phyloP scores from a whole-genome alignment of 805 yeast genomes.

The Candida boleticola region DNA sequence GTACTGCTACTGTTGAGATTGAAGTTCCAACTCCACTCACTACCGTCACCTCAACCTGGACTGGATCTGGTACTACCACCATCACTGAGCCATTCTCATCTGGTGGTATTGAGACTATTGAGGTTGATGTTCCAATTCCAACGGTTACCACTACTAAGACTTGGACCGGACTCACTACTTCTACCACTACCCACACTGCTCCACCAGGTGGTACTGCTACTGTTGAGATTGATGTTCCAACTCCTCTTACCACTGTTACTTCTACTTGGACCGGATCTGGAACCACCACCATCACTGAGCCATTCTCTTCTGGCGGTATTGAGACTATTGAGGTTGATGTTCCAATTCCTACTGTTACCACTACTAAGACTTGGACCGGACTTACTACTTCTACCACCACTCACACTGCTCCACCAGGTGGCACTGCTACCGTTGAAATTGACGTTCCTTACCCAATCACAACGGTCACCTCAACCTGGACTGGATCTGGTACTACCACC shows the following conservation, averaged over 20 bases:
- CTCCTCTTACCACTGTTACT: slow-evolving; percentile 4
- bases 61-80: slow-evolving; percentile 9
- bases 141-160: slow-evolving; percentile 1
- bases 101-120: slow-evolving; percentile 6
- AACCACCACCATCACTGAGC: slow-evolving; percentile 8
- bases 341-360: slow-evolving; percentile 4
- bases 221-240: neutral
- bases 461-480: slow-evolving; percentile 10
- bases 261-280: slow-evolving; percentile 9
- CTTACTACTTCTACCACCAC: neutral
- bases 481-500: slow-evolving; percentile 9
- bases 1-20: slow-evolving; percentile 1
- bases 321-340: slow-evolving; percentile 5
- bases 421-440: neutral
- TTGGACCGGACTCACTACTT: neutral
- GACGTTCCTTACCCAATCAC: neutral
- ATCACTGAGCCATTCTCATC: neutral
- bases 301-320: slow-evolving; percentile 3
- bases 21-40: neutral
- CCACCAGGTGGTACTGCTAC: neutral
- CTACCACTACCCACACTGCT: slow-evolving; percentile 1
- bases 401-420: slow-evolving; percentile 6
- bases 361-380: slow-evolving; percentile 5
- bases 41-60: slow-evolving; percentile 10
- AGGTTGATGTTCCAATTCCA: slow-evolving; percentile 4